These are phyloP conservation scores for Hyaloscypha hepaticicola DNA, from an alignment of 495 filamentous ascomycete genomes.

Conservation along the genomic window DNA sequence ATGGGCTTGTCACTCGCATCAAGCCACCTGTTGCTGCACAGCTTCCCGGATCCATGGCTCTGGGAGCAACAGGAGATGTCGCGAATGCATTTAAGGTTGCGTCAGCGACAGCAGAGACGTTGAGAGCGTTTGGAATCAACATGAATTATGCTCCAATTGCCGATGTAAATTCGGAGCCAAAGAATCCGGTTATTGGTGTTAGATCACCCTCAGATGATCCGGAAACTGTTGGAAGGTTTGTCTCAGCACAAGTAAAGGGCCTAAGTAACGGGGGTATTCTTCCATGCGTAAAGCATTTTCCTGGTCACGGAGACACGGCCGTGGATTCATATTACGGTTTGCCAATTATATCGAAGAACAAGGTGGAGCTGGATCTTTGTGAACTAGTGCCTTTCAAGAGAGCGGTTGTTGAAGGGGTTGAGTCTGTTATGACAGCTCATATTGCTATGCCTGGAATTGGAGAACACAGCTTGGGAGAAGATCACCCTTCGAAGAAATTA, in stretches of 20 bases:
- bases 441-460: conserved; percentile 67
- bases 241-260: conserved; percentile 79
- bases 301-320: conserved; percentile 88
- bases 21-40: conserved; percentile 45
- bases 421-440: conserved; percentile 89
- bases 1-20: conserved; percentile 80
- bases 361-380: conserved; percentile 76
- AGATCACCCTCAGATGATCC: conserved; percentile 81
- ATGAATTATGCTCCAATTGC: conserved; percentile 84
- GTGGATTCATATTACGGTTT: conserved; percentile 80
- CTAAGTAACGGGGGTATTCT: conserved; percentile 79
- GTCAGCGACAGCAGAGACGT: conserved; percentile 81
- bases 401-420: conserved; percentile 77
- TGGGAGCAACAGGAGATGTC: conserved; percentile 77
- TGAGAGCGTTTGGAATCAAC: conserved; percentile 82
- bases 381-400: conserved; percentile 84
- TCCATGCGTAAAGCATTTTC: conserved; percentile 90
- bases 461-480: conserved; percentile 42
- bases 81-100: conserved; percentile 75
- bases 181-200: conserved; percentile 83
- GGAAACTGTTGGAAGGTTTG: conserved; percentile 81
- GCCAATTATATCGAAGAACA: conserved; percentile 82
- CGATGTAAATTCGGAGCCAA: conserved; percentile 85
- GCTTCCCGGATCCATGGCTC: conserved; percentile 80
- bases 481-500: conserved; percentile 43